Evolutionary conservation across 2,329 filamentous ascomycete genomes (phyloP), one percentile per base, ranked within the genome.

Genomic region (Myotisia sp.): DNA sequence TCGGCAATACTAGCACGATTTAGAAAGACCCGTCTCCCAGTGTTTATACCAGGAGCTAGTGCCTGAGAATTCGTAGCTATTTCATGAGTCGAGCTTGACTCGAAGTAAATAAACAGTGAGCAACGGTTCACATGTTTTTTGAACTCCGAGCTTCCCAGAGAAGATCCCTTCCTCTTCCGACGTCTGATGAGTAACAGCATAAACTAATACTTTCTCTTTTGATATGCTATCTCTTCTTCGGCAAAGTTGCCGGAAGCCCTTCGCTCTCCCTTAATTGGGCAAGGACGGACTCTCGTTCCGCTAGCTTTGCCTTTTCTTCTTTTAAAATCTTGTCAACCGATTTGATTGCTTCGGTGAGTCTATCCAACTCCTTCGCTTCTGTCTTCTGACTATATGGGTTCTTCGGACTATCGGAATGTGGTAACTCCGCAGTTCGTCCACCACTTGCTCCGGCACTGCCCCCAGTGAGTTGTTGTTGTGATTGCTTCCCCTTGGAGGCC

Each of bases 371-470:
- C 39, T 76, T 76, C 42, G 64, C 64, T 59, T 81, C 80, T 30
- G 74, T 77, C 60, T 79, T 74, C 38, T 67, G 66, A 55, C 76
- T 81, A 52, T 82, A 86, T n/a, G 74, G 76, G 50, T 77, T 77
- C 21, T 69, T 76, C 2, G 75, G 72, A 6, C 71, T 66, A 48
- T 72, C 78, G 30, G 63, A 66, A 37, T 74, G 64, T 3, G 83
- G 83, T 42, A 92, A 74, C 63, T 84, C 75, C 37, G 81, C 81
- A 32, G 76, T 81, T 39, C 76, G 70, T 45, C 78, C 71, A 44
- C 73, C 69, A 63, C 36, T 70, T 66, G 44, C 68, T 65, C 44
- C 63, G 56, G 37, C 56, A 29, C 2, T 13, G 9, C n/a, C 27
- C 7, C n/a, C 27, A 29, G 7, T 17, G n/a, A 21, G 37, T 16